These are phyloP conservation scores for Chytriomyces sp. DNA, from an alignment of 192 early-diverging fungal species.

Conservation along the genomic window DNA sequence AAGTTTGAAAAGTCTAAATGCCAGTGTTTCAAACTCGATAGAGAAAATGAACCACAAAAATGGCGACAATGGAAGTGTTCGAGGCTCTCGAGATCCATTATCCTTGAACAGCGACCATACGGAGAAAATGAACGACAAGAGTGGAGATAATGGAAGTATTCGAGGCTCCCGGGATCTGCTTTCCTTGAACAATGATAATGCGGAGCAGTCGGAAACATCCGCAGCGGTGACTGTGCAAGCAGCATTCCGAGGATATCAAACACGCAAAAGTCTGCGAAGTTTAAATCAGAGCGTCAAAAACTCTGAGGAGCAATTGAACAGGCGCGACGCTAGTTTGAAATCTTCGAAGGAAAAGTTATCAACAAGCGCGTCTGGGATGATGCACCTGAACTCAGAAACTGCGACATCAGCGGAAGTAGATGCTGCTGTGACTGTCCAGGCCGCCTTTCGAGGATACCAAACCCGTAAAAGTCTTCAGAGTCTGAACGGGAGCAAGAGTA, in stretches of 20 bases:
- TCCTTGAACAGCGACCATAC: not conserved
- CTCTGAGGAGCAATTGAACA: not conserved
- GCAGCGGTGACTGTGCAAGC: not conserved
- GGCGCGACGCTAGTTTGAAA: too few relatives aligned
- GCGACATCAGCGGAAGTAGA: not conserved
- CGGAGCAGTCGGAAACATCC: not conserved
- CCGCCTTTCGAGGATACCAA: not conserved
- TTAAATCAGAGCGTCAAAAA: not conserved
- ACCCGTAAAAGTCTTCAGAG: not conserved
- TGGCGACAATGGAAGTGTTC: too few relatives aligned
- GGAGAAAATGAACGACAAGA: not conserved
- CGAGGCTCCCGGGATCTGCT: not conserved
- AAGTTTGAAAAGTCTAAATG: not conserved
- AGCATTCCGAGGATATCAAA: not conserved
- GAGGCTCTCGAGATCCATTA: not conserved
- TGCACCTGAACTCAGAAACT: too few relatives aligned
- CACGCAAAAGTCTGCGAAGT: not conserved
- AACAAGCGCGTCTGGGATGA: too few relatives aligned
- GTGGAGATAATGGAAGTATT: too few relatives aligned
- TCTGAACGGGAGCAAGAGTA: not conserved
- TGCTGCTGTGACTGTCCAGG: not conserved
- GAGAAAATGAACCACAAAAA: not conserved
- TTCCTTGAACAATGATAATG: not conserved
- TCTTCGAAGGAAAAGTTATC: too few relatives aligned
- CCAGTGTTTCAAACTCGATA: not conserved